Evolutionary conservation across 768 basidiomycete species (phyloP).

Genomic region (Rhizopogon salebrosus): DNA sequence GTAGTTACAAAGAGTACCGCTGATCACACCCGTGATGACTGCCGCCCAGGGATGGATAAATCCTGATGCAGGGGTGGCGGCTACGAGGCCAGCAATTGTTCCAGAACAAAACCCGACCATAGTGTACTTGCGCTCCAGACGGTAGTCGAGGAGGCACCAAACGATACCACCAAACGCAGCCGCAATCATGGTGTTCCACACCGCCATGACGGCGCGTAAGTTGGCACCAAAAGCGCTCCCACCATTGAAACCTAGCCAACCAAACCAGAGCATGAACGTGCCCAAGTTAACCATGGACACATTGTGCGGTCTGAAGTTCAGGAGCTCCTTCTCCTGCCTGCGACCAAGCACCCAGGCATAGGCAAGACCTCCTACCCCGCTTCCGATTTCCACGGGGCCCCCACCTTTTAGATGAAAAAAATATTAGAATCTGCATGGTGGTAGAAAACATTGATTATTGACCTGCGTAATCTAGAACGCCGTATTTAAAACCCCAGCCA

Average conservation of each 20-base stretch:
- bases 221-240: constrained; percentile 87
- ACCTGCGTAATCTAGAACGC: constrained; percentile 86
- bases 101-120: constrained; percentile 92
- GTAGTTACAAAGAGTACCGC: constrained; percentile 74
- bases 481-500: constrained; percentile 84
- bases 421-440: background rate
- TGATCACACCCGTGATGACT: constrained; percentile 68
- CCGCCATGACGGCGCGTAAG: constrained; percentile 77
- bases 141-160: constrained; percentile 79
- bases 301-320: constrained; percentile 86
- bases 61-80: constrained; percentile 85
- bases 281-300: constrained; percentile 80
- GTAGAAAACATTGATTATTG: constrained; percentile 4
- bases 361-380: constrained; percentile 80
- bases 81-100: constrained; percentile 83
- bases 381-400: constrained; percentile 84
- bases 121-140: constrained; percentile 75
- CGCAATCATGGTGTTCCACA: constrained; percentile 86
- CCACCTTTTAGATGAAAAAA: constrained; percentile 44
- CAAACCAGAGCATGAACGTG: constrained; percentile 84
- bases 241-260: constrained; percentile 88
- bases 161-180: constrained; percentile 78
- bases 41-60: constrained; percentile 75
- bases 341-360: constrained; percentile 85
- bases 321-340: constrained; percentile 62